Conservation (phyloP, 1,139 yeast genomes). For the Candida labiduridarum region DNA sequence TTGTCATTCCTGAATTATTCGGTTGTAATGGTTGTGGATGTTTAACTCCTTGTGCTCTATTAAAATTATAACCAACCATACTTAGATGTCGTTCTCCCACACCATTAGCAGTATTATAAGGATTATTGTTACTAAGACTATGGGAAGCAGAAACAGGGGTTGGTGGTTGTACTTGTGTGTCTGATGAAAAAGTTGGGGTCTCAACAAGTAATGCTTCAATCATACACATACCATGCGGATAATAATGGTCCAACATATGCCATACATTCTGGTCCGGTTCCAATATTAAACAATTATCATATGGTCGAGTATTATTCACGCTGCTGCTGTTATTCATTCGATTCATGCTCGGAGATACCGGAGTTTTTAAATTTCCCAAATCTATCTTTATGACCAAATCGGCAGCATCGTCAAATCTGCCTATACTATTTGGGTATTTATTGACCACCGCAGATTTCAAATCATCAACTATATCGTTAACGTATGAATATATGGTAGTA, state of each 20-base stretch:
- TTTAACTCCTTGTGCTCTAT: slow-evolving; percentile 6
- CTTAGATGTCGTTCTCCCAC: slow-evolving; percentile 2
- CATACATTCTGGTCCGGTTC: slow-evolving; percentile 71
- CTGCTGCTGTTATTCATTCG: background rate
- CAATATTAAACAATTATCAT: slow-evolving; percentile 29
- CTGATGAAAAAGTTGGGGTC: slow-evolving; percentile 15
- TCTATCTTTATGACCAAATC: slow-evolving; percentile 55
- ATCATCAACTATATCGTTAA: slow-evolving; percentile 70
- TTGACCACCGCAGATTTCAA: slow-evolving; percentile 59
- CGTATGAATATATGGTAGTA: slow-evolving; percentile 62
- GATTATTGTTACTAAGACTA: background rate
- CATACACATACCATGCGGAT: slow-evolving; percentile 71
- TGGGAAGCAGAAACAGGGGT: background rate
- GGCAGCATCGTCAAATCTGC: slow-evolving; percentile 65
- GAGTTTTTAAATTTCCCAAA: slow-evolving; percentile 13
- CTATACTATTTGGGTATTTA: slow-evolving; percentile 73
- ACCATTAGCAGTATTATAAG: background rate
- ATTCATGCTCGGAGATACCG: slow-evolving; percentile 9
- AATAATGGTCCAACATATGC: slow-evolving; percentile 59
- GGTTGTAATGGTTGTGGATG: slow-evolving; percentile 15
- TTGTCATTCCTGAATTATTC: slow-evolving; percentile 8
- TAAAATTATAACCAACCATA: background rate
- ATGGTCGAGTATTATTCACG: background rate
- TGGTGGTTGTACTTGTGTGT: slow-evolving; percentile 6
- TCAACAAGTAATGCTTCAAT: slow-evolving; percentile 67